Conservation (phyloP, 345 rosid genomes). For the Salix brachista region DNA sequence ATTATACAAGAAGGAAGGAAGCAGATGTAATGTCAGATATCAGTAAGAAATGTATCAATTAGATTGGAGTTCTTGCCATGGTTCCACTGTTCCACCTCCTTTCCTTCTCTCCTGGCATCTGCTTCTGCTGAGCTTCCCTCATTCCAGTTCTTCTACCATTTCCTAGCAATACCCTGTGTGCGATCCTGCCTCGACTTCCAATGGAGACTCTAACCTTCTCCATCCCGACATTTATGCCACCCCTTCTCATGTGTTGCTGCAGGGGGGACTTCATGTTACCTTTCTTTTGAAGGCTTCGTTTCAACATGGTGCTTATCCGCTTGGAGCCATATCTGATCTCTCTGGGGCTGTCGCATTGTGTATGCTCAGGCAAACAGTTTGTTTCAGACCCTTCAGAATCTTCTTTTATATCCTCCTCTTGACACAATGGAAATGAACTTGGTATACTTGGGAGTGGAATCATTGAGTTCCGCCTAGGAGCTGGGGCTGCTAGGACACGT, state of each 20-base stretch:
- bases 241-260: slow-evolving; percentile 65
- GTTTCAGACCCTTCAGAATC: slow-evolving; percentile 29
- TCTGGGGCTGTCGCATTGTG: slow-evolving; percentile 53
- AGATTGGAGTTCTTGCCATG: slow-evolving; percentile 29
- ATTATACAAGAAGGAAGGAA: not conserved
- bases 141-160: slow-evolving; percentile 54
- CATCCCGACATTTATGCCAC: slow-evolving; percentile 77
- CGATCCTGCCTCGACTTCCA: slow-evolving; percentile 77
- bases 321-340: slow-evolving; percentile 38
- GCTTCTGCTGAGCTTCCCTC: slow-evolving; percentile 56
- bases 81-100: slow-evolving; percentile 67
- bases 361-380: slow-evolving; percentile 41
- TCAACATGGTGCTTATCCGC: slow-evolving; percentile 50
- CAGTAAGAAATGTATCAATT: not conserved
- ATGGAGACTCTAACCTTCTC: slow-evolving; percentile 80
- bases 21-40: not conserved
- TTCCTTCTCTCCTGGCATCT: slow-evolving; percentile 56
- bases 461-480: slow-evolving; percentile 71
- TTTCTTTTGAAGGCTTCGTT: slow-evolving; percentile 79
- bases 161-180: slow-evolving; percentile 49
- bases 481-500: slow-evolving; percentile 39
- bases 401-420: slow-evolving; percentile 28
- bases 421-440: slow-evolving; percentile 27
- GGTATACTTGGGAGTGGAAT: slow-evolving; percentile 53
- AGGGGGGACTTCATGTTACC: slow-evolving; percentile 45